Conservation (phyloP, 2,329 filamentous ascomycete species). For the Blastomyces emzantsi region DNA sequence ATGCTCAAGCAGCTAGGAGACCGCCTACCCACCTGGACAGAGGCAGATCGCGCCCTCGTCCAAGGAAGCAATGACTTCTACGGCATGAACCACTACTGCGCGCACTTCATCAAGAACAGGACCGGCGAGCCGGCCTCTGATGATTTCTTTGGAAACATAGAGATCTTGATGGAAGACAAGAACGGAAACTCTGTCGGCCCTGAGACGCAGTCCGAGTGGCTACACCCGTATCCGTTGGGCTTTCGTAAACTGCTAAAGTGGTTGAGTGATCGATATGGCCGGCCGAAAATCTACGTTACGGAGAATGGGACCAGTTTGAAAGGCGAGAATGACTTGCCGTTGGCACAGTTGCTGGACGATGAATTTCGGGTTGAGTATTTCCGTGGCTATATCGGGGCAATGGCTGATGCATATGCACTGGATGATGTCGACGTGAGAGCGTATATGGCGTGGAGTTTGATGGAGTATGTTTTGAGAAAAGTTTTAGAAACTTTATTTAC, state of each 20-base stretch:
- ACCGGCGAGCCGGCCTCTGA: conserved; percentile 50
- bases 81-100: conserved; percentile 90
- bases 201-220: conserved; percentile 74
- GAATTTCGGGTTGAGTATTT: conserved; percentile 77
- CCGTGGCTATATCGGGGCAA: conserved; percentile 62
- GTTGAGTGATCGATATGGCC: conserved; percentile 66
- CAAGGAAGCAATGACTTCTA: conserved; percentile 88
- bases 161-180: conserved; percentile 63
- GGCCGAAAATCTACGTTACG: conserved; percentile 75
- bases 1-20: conserved; percentile 75
- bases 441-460: conserved; percentile 79
- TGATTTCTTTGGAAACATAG: conserved; percentile 68
- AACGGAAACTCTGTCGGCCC: conserved; percentile 64
- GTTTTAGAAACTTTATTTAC: neutral
- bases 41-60: conserved; percentile 63
- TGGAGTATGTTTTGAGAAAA: conserved; percentile 52
- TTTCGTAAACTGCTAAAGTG: conserved; percentile 70
- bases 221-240: conserved; percentile 63
- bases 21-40: conserved; percentile 64
- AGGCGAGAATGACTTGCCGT: conserved; percentile 66
- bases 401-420: conserved; percentile 60
- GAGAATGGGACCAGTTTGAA: conserved; percentile 83
- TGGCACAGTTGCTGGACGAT: conserved; percentile 65
- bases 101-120: conserved; percentile 74
- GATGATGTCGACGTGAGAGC: conserved; percentile 71